phyloP scores from a whole-genome alignment of 108 stramenopile species.

The Fragilariopsis cylindrus region DNA sequence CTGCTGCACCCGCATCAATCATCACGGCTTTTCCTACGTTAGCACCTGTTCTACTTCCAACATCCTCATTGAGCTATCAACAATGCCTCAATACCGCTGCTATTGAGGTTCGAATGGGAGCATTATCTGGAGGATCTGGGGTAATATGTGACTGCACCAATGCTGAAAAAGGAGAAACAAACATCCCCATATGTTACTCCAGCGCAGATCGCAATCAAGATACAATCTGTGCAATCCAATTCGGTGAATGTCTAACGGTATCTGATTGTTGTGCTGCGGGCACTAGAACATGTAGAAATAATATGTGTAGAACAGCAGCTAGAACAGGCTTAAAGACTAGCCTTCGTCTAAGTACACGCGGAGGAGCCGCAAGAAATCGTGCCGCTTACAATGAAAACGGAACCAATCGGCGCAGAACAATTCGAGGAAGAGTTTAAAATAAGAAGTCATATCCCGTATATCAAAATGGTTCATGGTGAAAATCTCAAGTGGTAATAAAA shows the following conservation, averaged over 20 bases:
- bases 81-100: slow-evolving; percentile 4
- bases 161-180: not conserved
- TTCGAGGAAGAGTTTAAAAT: no score
- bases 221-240: not conserved
- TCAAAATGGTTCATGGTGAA: no score
- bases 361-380: slow-evolving; percentile 4
- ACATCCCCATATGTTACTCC: slow-evolving; percentile 1
- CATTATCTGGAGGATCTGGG: slow-evolving; percentile 5
- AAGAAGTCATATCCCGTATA: no score
- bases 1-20: not conserved
- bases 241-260: not conserved
- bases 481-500: no score
- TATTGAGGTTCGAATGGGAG: slow-evolving; percentile 4
- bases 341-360: not conserved
- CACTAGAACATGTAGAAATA: not conserved
- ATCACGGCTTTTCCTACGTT: not conserved
- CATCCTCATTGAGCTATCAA: not conserved
- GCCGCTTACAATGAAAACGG: not conserved
- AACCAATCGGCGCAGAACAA: not conserved
- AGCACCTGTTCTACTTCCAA: not conserved
- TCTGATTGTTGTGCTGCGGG: not conserved
- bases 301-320: not conserved
- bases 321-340: not conserved
- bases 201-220: not conserved
- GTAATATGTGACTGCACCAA: slow-evolving; percentile 11